These are phyloP conservation scores for Crithidia mellificae DNA, from an alignment of 208 protist species.

Conservation along the genomic window DNA sequence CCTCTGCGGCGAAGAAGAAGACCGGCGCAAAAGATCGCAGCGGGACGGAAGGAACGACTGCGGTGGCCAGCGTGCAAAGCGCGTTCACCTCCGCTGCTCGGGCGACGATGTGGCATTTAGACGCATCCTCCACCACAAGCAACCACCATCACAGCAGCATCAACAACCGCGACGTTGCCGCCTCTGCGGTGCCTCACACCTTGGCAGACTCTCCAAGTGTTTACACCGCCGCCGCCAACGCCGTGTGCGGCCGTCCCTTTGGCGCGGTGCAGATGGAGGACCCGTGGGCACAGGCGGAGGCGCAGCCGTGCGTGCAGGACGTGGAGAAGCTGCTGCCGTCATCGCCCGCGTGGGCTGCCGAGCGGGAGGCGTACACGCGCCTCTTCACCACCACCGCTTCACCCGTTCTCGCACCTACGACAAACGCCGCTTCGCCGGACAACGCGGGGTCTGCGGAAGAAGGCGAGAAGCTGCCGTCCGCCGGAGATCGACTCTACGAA, in stretches of 20 bases:
- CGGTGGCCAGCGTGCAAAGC: constrained; percentile 21
- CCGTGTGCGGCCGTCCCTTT: constrained; percentile 17
- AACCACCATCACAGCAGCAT: no score
- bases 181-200: neutral
- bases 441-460: no score
- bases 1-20: constrained; percentile 24
- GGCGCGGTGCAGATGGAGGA: constrained; percentile 11
- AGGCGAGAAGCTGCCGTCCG: no score
- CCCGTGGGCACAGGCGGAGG: constrained; percentile 9
- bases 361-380: constrained; percentile 9
- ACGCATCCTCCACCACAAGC: neutral
- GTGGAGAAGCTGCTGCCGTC: constrained; percentile 3
- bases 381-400: constrained; percentile 4
- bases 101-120: constrained; percentile 21
- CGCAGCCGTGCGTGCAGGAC: neutral
- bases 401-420: no score
- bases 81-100: constrained; percentile 27
- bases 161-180: neutral
- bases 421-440: no score
- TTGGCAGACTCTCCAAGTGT: neutral
- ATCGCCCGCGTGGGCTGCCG: constrained; percentile 6
- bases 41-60: neutral
- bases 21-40: constrained; percentile 15
- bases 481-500: constrained; percentile 9
- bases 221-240: constrained; percentile 33